Evolutionary conservation across 2,329 filamentous ascomycete genomes (phyloP), one percentile per base, ranked within the genome.

Genomic region (Cercospora brassicicola): DNA sequence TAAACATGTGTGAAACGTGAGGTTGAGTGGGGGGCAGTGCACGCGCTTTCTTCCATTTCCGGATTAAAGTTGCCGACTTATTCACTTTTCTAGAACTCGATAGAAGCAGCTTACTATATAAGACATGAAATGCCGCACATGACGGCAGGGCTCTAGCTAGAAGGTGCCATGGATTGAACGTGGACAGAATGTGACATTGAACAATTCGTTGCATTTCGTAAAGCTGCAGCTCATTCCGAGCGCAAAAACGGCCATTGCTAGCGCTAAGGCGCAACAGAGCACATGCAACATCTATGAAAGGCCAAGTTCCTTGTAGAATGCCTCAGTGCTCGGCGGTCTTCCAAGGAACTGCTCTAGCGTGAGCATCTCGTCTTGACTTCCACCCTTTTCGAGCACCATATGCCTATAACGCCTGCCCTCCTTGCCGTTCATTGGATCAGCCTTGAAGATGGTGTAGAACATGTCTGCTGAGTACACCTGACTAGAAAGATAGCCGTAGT

Each of bases 381-480:
- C 92, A 42, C 92, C 92, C 71, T 87, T 88, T 81, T 94, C 90
- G 4, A 95, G 82, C 23, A 95, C 91, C 0, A 88, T 91, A 79
- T 93, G 90, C 64, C 92, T 85, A 81, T 94, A 95, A 67, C 91
- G 82, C 13, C 91, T 84, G 1, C 92, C 92, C 77, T 93, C 88
- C 72, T 86, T 86, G 33, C 84, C 85, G 78, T 93, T 87, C 91
- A 94, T 93, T 0, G 92, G 92, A 77, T 94, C 84, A 73, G 87
- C 84, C 82, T 90, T 89, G 82, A 95, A 95, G 57, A 91, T 89
- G 0, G 86, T 86, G 80, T 92, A 89, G 84, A 94, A 96, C 91
- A 96, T 94, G 79, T 96, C 92, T 28, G 90, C 87, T 23, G 89
- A 91, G 81, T 94, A 95, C 18, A 95, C 92, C 78, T 92, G 87